Evolutionary conservation across 1,284 basidiomycete species (phyloP), one percentile per base, ranked within the genome.

Genomic region (Singerocomus inundabilis): DNA sequence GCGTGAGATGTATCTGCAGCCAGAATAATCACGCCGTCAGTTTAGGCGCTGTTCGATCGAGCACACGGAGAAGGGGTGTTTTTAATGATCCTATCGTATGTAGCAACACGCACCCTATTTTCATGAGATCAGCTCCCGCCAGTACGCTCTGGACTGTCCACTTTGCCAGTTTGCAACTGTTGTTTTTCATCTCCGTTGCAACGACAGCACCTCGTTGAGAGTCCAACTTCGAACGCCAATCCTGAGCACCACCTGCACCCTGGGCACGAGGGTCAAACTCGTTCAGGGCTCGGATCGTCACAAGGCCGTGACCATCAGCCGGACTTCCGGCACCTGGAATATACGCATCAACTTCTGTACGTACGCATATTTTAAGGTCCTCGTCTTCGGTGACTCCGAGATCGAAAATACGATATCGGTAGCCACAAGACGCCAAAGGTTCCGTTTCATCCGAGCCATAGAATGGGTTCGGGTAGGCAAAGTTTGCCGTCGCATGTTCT

Each of bases 141-240:
- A 99, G 78, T 48, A 98, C 81, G 67, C 91, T 92, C 76, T 98
- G 95, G 29, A 98, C 90, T 0, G 97, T 88, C 91, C 96, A 99
- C 66, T 96, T 91, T 16, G 96, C 95, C 44, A 99, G 82, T 74
- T 99, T 99, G 77, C 88, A 95, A 64, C 89, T 93, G 76, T 99
- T 99, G 76, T 99, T 99, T 80, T 99, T 99, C 97, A 99, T 98
- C 78, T 99, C 97, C 36, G 93, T 97, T 40, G 97, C 94, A 51
- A 99, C 93, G 38, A 99, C 96, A 4, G 97, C 97, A 63, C 97
- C 97, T 53, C 95, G 86, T 72, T 98, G 95, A 8, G 90, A 85
- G 72, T 99, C 97, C 45, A 99, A 78, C 72, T 97, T 97, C 43
- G 89, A 82, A 43, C 95, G 85, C 97, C 97, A 99, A 71, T 99